Evolutionary conservation across 2,329 filamentous ascomycete genomes (phyloP), one percentile per base, ranked within the genome.

Genomic region (Juglanconis juglandina): DNA sequence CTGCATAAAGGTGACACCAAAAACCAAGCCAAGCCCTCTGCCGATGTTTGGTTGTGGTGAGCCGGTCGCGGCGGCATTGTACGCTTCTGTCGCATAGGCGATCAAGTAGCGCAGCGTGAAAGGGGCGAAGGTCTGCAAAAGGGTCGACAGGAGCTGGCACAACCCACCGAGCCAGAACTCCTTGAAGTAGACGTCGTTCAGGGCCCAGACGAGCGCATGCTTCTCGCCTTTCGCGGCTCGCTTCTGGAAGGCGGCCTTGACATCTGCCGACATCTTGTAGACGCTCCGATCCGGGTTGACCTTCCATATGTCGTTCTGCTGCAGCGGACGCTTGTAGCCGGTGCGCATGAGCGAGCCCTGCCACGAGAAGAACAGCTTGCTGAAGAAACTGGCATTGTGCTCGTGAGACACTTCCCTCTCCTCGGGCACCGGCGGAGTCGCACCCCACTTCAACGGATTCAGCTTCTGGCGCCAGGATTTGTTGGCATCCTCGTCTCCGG

Each of bases 71-170:
- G 81, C 76, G 1, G 92, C 91, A 32, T 81, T 71, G 72, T 91
- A 98, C 3, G 93, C 92, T 60, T 92, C 84, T 17, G 86, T 84
- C 1, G 93, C 90, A 70, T 96, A 98, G 51, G 85, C 81, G 71
- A 98, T 98, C 24, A 98, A 80, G 72, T 89, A 97, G 50, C 92
- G 87, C 42, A 96, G 82, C 2, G 89, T 85, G 69, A 94, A 98
- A 1, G 94, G 95, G 1, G 91, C 87, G 62, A 96, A 80, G 59
- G 96, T 90, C 73, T 96, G 88, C 34, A 92, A 75, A 39, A 96
- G 76, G 55, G 88, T 85, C n/a, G 90, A 85, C 44, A 83, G 75
- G 17, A 97, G 78, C 66, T 92, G 87, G 70, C 88, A 94, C 24
- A 85, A 67, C n/a, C 90, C 95, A 49, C 92, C 92, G 3, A 96